A percentile compares a stretch with the other conserved stretches of the same genome.
phyloP scores from a whole-genome alignment of 2,329 filamentous ascomycete species.

The Catunica adiposa region DNA sequence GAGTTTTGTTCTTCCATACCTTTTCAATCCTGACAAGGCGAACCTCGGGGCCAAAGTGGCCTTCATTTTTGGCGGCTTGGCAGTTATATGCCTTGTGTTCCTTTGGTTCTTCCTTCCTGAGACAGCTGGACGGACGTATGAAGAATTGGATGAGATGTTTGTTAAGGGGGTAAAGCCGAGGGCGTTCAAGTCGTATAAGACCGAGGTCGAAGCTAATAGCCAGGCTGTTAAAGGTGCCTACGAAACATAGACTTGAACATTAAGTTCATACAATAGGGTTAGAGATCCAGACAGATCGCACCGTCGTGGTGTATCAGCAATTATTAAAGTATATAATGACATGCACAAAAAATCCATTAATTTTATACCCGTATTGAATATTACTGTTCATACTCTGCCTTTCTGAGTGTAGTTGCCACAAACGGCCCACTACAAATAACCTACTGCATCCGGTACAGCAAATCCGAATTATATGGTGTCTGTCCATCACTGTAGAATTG shows the following conservation, averaged over 20 bases:
- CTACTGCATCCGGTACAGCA: not conserved
- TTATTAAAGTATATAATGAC: too few species aligned
- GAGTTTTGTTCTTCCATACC: conserved; percentile 14
- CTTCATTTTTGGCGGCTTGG: conserved; percentile 24
- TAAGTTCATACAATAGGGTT: not conserved
- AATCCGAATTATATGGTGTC: not conserved
- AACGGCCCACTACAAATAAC: too few species aligned
- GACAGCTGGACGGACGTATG: conserved; percentile 8
- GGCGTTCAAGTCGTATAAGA: conserved; percentile 18
- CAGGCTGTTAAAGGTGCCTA: not conserved
- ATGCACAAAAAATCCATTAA: too few species aligned
- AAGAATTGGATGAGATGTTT: conserved; percentile 12
- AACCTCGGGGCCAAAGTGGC: conserved; percentile 22
- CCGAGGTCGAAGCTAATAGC: not conserved
- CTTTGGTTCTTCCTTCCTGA: conserved; percentile 13
- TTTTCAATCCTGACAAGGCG: conserved; percentile 17
- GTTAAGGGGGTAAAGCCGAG: conserved; percentile 18
- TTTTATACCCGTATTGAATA: too few species aligned
- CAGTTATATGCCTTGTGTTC: conserved; percentile 18
- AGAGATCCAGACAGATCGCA: not conserved
- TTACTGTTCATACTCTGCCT: too few species aligned
- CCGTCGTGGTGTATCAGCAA: too few species aligned
- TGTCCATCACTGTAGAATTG: conserved; percentile 28
- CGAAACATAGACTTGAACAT: too few species aligned
- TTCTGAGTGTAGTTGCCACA: not conserved